Evolutionary conservation across 352 stramenopile genomes (phyloP).

Genomic region (Phytophthora niederhauseri): DNA sequence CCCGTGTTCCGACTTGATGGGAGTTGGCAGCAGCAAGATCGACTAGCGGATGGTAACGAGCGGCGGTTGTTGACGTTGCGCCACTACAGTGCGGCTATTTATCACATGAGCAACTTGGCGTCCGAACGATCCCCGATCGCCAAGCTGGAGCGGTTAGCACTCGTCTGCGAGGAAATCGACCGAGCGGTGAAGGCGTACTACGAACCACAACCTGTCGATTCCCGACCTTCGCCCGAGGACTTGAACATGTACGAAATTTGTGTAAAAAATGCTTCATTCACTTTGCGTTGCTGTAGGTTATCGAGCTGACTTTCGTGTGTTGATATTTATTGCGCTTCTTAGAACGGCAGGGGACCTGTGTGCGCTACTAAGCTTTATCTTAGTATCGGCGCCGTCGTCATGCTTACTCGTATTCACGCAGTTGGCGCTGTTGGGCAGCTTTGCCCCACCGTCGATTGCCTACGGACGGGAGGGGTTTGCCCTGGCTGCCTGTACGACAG

Average conservation of each 20-base stretch:
- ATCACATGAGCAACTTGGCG: conserved; percentile 51
- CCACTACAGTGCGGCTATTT: conserved; percentile 46
- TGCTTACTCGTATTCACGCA: conserved; percentile 63
- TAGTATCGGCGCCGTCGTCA: conserved; percentile 49
- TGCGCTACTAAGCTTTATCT: conserved; percentile 58
- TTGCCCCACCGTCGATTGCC: conserved; percentile 36
- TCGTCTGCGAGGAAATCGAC: conserved; percentile 55
- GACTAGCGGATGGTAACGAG: conserved; percentile 28
- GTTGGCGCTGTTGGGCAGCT: conserved; percentile 63
- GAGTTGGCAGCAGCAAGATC: conserved; percentile 26
- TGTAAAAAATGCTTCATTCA: neutral
- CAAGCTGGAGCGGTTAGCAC: conserved; percentile 55
- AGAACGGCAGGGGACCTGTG: conserved; percentile 57
- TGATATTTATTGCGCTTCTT: conserved; percentile 1
- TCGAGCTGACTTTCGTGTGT: neutral
- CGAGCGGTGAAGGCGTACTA: conserved; percentile 52
- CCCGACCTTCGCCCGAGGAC: conserved; percentile 23
- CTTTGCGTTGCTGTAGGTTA: neutral
- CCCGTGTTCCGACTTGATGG: conserved; percentile 60
- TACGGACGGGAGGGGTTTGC: conserved; percentile 57
- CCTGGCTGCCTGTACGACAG: conserved; percentile 51
- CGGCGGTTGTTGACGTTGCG: conserved; percentile 36
- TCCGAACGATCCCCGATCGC: conserved; percentile 58
- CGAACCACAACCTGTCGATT: conserved; percentile 19
- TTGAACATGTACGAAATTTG: conserved; percentile 45